A percentile compares a stretch with the other conserved stretches of the same genome.
Conservation (phyloP, 2,329 filamentous ascomycete species). For the Pseudogymnoascus sp. region DNA sequence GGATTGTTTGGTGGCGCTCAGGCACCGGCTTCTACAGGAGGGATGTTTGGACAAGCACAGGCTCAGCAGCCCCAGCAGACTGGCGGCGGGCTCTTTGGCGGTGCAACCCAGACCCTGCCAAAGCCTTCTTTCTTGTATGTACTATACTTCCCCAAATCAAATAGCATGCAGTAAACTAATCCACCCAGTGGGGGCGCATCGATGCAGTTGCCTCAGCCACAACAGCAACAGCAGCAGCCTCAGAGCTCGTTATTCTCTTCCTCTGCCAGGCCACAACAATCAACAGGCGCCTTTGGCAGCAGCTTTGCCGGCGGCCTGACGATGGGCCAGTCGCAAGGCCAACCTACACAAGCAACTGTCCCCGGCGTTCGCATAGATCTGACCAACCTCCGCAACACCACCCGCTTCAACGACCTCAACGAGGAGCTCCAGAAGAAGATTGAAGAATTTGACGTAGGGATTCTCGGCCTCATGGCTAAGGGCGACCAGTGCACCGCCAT, state of each 20-base stretch:
- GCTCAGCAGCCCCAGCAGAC: constrained; percentile 5
- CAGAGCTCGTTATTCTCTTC: constrained; percentile 24
- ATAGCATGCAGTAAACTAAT: constrained; percentile 12
- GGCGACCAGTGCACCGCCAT: constrained; percentile 69
- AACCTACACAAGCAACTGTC: constrained; percentile 42
- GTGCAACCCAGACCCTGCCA: constrained; percentile 20
- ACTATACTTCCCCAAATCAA: not conserved
- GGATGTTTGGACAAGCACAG: constrained; percentile 26
- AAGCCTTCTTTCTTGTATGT: constrained; percentile 28
- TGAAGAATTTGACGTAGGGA: constrained; percentile 66
- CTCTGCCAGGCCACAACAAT: constrained; percentile 24
- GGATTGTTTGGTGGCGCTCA: constrained; percentile 28
- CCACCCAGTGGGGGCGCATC: constrained; percentile 20
- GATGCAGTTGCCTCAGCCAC: constrained; percentile 21
- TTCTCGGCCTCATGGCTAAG: constrained; percentile 70
- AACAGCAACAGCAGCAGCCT: constrained; percentile 18
- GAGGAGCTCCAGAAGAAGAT: constrained; percentile 74
- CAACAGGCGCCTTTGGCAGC: constrained; percentile 10
- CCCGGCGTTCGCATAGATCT: constrained; percentile 72
- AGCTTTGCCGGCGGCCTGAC: constrained; percentile 30
- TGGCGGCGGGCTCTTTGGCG: constrained; percentile 18
- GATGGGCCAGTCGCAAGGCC: constrained; percentile 38
- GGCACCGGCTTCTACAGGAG: constrained; percentile 20
- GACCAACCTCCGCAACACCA: constrained; percentile 72
- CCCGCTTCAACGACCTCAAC: constrained; percentile 82